These are phyloP conservation scores for Ascochyta koolunga DNA, from an alignment of 2,329 filamentous ascomycete genomes.

Conservation along the genomic window DNA sequence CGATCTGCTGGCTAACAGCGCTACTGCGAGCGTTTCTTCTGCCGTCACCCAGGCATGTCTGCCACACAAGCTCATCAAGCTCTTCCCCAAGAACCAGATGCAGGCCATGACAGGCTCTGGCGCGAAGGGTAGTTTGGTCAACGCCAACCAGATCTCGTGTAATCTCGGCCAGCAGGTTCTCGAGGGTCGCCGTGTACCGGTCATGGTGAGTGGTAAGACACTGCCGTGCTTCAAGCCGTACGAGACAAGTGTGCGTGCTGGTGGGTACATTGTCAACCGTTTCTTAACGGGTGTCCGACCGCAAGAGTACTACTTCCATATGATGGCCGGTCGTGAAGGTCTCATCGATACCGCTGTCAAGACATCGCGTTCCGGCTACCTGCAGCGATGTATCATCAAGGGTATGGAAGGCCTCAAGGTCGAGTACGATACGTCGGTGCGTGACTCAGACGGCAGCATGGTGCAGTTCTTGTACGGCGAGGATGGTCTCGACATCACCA, in stretches of 20 bases:
- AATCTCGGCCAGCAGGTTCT: constrained; percentile 96
- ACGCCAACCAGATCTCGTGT: constrained; percentile 96
- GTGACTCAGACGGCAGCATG: constrained; percentile 90
- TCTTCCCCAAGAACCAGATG: constrained; percentile 98
- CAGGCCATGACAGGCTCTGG: constrained; percentile 97
- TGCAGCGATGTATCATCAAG: constrained; percentile 97
- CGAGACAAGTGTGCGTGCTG: constrained; percentile 86
- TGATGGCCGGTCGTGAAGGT: constrained; percentile 98
- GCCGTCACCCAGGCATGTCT: constrained; percentile 79
- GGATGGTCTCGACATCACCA: constrained; percentile 91
- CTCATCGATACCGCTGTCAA: constrained; percentile 99
- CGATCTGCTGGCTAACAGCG: constrained; percentile 83
- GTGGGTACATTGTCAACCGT: constrained; percentile 91
- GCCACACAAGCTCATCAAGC: constrained; percentile 81
- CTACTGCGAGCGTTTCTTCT: constrained; percentile 73
- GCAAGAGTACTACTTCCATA: constrained; percentile 99
- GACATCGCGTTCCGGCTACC: constrained; percentile 93
- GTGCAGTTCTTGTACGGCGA: constrained; percentile 97
- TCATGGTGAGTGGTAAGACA: constrained; percentile 98
- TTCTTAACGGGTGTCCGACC: constrained; percentile 98
- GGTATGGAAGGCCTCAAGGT: constrained; percentile 95
- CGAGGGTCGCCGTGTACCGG: constrained; percentile 89
- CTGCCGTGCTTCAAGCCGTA: constrained; percentile 92
- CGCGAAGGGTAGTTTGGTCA: constrained; percentile 90
- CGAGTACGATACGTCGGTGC: constrained; percentile 91